Evolutionary conservation across 2,329 filamentous ascomycete genomes (phyloP), one percentile per base, ranked within the genome.

Genomic region (Atkinsonella hypoxylon): DNA sequence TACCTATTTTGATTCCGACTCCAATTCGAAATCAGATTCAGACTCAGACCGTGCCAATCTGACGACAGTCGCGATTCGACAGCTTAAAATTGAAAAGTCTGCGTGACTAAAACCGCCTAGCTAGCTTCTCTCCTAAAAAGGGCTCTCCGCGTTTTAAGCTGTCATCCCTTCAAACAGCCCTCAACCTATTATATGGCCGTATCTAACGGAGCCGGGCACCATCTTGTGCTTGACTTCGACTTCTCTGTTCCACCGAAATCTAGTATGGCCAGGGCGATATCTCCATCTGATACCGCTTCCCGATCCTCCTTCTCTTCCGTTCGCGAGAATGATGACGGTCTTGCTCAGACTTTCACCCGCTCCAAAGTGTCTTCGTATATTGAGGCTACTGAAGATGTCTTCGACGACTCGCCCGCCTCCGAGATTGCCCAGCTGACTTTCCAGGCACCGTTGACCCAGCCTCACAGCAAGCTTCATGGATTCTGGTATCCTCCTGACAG

Each of bases 271-370:
- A 62, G 65, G 36, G 61, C 65, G 52, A 59, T 61, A 50, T 69
- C 67, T 45, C 67, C 67, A 26, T 63, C 61, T 53, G 67, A 70
- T 47, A 64, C 64, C 57, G 68, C 62, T 48, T 67, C 65, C 4
- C 74, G 78, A 53, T 75, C 76, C 31, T 82, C 78, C 52, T 82
- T 82, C 66, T 81, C 78, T 31, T 82, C 78, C 44, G 77, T 82
- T 53, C 72, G 78, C 54, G 78, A 82, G 68, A 75, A 76, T 62
- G 76, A 79, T 60, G 71, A 73, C 57, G 74, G 76, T 53, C 65
- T 81, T 31, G 74, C 77, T 51, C 81, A 84, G 68, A 77, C 76
- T 50, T 84, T 84, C 56, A 82, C 79, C 47, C 74, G 74, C 49
- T 77, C 77, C 61, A 83, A 82, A 64, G 67, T 82, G 54, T 83